phyloP scores from a whole-genome alignment of 108 stramenopile species.

The Parietichytrium sp. region DNA sequence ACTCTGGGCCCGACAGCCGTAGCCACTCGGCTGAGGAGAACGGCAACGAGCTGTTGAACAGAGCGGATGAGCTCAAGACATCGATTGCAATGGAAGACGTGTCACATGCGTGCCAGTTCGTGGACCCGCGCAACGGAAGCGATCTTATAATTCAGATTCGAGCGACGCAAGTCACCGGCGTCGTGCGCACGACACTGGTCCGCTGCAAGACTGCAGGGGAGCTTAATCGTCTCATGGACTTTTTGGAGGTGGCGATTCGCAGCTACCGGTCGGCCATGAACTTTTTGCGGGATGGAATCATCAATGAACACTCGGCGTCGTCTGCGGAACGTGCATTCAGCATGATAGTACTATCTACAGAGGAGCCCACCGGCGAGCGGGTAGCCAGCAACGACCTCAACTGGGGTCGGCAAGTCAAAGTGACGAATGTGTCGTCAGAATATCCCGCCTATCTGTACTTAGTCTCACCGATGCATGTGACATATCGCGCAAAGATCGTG shows the following conservation, averaged over 20 bases:
- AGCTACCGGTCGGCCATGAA: not conserved
- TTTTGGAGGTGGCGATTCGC: not conserved
- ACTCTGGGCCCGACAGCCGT: not conserved
- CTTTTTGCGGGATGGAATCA: not conserved
- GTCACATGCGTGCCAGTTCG: constrained; percentile 10
- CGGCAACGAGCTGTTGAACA: not conserved
- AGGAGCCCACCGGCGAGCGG: too few relatives aligned
- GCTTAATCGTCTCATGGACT: constrained; percentile 9
- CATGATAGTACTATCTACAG: too few relatives aligned
- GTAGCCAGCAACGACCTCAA: too few relatives aligned
- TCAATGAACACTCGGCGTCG: too few relatives aligned
- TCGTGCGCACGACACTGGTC: constrained; percentile 1
- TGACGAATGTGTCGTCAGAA: too few relatives aligned
- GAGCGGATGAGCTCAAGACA: constrained; percentile 17
- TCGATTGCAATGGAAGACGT: constrained; percentile 9
- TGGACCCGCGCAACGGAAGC: not conserved
- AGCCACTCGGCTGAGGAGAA: not conserved
- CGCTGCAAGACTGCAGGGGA: not conserved
- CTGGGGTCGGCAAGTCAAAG: too few relatives aligned
- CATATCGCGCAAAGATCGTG: too few relatives aligned
- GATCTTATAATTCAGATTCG: constrained; percentile 27
- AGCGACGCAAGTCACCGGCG: not conserved
- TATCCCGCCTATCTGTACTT: too few relatives aligned
- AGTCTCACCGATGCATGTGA: too few relatives aligned
- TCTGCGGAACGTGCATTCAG: too few relatives aligned